Conservation (phyloP, 148 eudicot genomes). For the Selenicereus undatus region DNA sequence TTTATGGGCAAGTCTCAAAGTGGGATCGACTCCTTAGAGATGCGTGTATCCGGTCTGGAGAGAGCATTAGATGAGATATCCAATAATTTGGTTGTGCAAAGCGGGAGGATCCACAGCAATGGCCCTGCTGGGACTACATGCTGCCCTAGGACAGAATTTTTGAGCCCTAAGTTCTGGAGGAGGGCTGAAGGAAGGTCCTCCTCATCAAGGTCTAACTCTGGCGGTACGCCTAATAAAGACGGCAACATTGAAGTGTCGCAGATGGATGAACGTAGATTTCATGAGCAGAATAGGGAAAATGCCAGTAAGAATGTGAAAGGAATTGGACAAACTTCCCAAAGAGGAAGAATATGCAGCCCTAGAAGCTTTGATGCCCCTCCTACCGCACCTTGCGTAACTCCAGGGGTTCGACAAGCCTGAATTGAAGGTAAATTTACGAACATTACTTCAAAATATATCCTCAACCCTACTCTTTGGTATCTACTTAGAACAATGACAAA, state of each 20-base stretch:
- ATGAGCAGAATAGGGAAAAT: constrained; percentile 13
- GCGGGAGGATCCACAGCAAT: constrained; percentile 41
- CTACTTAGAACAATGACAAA: neutral
- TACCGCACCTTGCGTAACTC: constrained; percentile 22
- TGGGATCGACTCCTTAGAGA: constrained; percentile 67
- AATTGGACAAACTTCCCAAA: constrained; percentile 27
- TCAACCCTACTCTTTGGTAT: neutral
- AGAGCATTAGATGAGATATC: constrained; percentile 63
- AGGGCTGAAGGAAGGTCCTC: constrained; percentile 44
- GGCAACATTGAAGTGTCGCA: constrained; percentile 24
- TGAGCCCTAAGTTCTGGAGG: constrained; percentile 76
- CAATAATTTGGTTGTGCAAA: constrained; percentile 51
- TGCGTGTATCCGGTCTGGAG: constrained; percentile 79
- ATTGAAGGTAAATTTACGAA: constrained; percentile 20
- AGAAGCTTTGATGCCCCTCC: constrained; percentile 37
- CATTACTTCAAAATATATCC: neutral
- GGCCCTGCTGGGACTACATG: constrained; percentile 47
- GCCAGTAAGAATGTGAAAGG: constrained; percentile 17
- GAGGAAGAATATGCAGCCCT: constrained; percentile 32
- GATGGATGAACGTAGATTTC: constrained; percentile 25
- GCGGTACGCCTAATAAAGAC: constrained; percentile 29
- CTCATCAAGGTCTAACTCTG: constrained; percentile 28
- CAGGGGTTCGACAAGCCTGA: constrained; percentile 34
- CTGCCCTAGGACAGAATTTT: constrained; percentile 68
- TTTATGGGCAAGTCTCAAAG: constrained; percentile 77